Base-by-base conservation (phyloP, 2,329 filamentous ascomycete genomes). In the Clarireedia homoeocarpa region DNA sequence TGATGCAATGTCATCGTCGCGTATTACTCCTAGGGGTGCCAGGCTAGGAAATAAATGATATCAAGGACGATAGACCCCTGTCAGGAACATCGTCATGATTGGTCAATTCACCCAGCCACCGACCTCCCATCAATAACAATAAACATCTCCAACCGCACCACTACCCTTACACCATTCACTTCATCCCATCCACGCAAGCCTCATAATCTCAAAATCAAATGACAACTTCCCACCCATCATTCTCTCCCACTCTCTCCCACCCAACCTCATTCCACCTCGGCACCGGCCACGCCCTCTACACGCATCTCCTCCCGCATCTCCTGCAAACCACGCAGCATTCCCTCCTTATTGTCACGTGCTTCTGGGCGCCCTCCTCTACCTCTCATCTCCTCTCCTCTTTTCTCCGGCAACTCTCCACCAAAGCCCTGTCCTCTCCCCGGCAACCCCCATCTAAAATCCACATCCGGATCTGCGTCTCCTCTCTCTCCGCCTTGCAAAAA, bases 381-480 rank as follows among this genome's bases (percentile, higher is more conserved):
- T 85, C 83, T 0, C 74, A 53, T 7, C 49, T 75, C 74, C 40
- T 72, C 79, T 4, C 74, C 82, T 0, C 75, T 94, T 0, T 70
- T 5, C 14, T 40, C 12, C 14, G 75, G 14, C 73, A 74, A 51
- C 76, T 94, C 7, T 88, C 86, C 1, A 64, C 69, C 2, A 72
- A 75, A 64, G 71, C 71, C 40, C 26, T 73, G 62, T 52, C 71
- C 63, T 48, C 69, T 65, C 61, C 62, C 57, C 53, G 9, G 27
- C 51, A 63, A 56, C 9, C 9, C 23, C n/a, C 44, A 46, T 20
- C 40, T 4, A 26, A 42, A 53, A 57, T 69, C 59, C 27, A 62
- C 23, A 61, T 94, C 5, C 80, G 81, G 15, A 82, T 95, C 52
- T 87, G 88, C 58, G 85, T 95, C 65, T 95, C 89, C 0, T 91